phyloP scores from a whole-genome alignment of 352 stramenopile species.

The Chrysophaeum taylorii region DNA sequence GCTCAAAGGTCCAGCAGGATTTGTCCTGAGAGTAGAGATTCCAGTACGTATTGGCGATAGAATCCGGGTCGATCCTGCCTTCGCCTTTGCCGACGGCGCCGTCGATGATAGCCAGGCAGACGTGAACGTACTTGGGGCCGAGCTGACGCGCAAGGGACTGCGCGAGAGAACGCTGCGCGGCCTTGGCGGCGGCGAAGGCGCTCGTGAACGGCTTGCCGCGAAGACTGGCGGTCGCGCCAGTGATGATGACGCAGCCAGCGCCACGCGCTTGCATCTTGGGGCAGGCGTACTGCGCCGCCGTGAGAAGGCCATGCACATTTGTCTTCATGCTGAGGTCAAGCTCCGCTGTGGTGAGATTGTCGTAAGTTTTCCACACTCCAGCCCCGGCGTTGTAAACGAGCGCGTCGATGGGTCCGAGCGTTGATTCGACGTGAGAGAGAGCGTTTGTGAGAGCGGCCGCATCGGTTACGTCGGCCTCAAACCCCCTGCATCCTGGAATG shows the following conservation, averaged over 20 bases:
- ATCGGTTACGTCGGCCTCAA: not conserved
- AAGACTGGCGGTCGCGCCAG: not conserved
- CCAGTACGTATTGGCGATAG: not conserved
- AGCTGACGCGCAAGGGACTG: conserved; percentile 5
- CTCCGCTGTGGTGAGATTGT: not conserved
- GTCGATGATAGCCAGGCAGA: not conserved
- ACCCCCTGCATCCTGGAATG: not conserved
- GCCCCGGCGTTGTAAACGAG: not conserved
- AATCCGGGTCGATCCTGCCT: not conserved
- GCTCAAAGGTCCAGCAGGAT: not conserved
- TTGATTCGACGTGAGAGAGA: not conserved
- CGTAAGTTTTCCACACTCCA: not conserved
- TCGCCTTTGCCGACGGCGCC: not conserved
- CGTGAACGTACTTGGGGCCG: not conserved
- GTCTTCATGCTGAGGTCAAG: conserved; percentile 1
- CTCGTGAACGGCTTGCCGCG: not conserved
- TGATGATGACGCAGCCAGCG: conserved; percentile 1
- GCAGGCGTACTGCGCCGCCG: not conserved
- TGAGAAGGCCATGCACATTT: not conserved
- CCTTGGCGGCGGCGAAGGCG: conserved; percentile 8
- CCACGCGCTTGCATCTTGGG: not conserved
- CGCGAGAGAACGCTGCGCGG: not conserved
- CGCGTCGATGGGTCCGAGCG: not conserved
- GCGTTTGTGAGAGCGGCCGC: not conserved
- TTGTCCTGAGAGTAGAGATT: not conserved